Base-by-base conservation (phyloP, 2,329 filamentous ascomycete species). In the Periconia sp. region DNA sequence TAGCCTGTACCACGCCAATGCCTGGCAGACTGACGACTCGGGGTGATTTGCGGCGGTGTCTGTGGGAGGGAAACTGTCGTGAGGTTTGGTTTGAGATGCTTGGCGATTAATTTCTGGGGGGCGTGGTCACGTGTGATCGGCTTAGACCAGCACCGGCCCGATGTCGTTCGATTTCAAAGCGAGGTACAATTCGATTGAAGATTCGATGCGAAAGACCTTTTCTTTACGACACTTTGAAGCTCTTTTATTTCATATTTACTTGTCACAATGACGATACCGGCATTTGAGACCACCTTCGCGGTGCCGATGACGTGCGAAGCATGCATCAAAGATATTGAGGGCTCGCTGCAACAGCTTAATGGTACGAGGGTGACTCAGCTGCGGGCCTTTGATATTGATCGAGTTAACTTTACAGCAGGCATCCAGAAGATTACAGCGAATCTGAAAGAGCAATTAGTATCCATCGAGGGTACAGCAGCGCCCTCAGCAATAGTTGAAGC, bases 221-320 rank as follows among this genome's bases (percentile, higher is more conserved):
- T 26, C 26, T 39, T 43, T 50, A 42, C 46, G 43, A 41, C 44
- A 22, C 40, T 35, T 40, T 48, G 43, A 43, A 37, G 29, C 23
- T 37, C 36, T 38, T 25, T 25, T n/a, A 34, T 13, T 7, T 24
- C 4, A 23, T 3, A 18, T 11, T 24, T 30, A 4, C 18, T 19
- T 16, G 28, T 35, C 25, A 57, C 35, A 11, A 69, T 68, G 66
- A 60, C 60, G 11, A 57, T 68, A 17, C 65, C 65, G 6, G 44
- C 54, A 11, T 69, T 69, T 26, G 66, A 97, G 87, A 95, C 92
- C 48, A 87, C 92, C 54, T 97, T 97, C 72, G 91, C 92, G 52
- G 94, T 97, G 58, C 92, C 91, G 41, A 86, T 97, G 78, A 90
- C 86, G 73, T 97, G 94, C 76, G 87, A 95, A 61, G 78, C 81